Evolutionary conservation across 176 grass and related monocot species (phyloP).

Genomic region (Neostapfia colusana): DNA sequence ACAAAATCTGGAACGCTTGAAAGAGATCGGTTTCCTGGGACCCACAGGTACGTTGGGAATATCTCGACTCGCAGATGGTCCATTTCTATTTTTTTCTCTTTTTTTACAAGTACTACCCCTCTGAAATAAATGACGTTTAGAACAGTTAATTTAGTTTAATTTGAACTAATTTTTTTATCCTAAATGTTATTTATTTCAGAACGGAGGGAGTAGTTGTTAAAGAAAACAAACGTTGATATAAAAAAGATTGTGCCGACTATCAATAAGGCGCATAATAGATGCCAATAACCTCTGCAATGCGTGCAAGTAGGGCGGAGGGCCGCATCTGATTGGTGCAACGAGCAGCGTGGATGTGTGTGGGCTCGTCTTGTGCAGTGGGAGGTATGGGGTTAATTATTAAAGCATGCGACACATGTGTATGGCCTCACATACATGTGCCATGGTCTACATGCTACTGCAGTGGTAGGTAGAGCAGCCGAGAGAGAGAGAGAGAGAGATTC

Average conservation of each 20-base stretch:
- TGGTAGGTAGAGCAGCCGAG: too few species aligned
- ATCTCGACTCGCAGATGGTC: neutral
- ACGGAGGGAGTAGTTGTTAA: too few species aligned
- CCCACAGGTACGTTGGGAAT: neutral
- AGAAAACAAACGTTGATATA: neutral
- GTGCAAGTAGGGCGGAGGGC: neutral
- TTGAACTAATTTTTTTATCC: too few species aligned
- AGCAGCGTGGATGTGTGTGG: neutral
- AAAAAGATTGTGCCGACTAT: neutral
- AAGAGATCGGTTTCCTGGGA: neutral
- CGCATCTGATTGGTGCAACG: neutral
- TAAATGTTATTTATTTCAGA: too few species aligned
- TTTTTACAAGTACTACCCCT: too few species aligned
- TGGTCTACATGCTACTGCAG: neutral
- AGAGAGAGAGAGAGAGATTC: too few species aligned
- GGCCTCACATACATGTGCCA: neutral
- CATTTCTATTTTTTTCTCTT: neutral
- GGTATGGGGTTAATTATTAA: neutral
- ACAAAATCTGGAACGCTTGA: neutral
- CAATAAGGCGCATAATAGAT: too few species aligned
- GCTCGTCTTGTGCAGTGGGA: neutral
- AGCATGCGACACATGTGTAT: conserved; percentile 3
- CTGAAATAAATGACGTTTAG: too few species aligned
- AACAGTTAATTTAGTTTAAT: too few species aligned
- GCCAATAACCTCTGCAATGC: too few species aligned